These are phyloP conservation scores for Paramyrothecium sp. DNA, from an alignment of 2,329 filamentous ascomycete species.

Conservation along the genomic window DNA sequence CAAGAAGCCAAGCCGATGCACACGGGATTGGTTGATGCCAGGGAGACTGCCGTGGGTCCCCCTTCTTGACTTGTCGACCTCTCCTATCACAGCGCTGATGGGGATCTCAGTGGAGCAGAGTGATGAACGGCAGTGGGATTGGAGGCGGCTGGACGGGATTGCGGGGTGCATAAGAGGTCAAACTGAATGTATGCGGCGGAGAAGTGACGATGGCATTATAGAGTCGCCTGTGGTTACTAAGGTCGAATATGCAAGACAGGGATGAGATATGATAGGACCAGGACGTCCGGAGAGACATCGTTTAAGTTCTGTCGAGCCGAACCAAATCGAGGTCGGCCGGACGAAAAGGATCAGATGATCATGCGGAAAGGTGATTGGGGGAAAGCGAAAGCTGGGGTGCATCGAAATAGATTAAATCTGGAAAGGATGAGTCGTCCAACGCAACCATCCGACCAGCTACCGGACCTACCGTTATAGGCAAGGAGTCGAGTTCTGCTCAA, in stretches of 20 bases:
- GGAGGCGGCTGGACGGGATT: not conserved
- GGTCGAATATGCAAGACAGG: no score
- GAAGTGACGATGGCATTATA: not conserved
- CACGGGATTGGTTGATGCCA: not conserved
- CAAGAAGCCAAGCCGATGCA: not conserved
- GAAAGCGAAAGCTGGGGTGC: conserved; percentile 2
- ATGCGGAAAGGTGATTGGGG: not conserved
- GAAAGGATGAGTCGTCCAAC: not conserved
- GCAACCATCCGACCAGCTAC: not conserved
- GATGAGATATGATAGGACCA: no score
- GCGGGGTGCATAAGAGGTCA: not conserved
- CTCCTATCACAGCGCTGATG: not conserved
- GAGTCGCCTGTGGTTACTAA: no score
- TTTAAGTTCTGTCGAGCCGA: no score
- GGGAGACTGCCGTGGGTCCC: not conserved
- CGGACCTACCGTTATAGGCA: not conserved
- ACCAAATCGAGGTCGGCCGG: not conserved
- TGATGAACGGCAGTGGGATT: not conserved
- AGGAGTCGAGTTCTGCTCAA: not conserved
- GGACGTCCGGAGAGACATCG: no score
- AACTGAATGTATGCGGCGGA: not conserved
- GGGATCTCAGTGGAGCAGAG: not conserved
- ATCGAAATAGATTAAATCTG: not conserved
- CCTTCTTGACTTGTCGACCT: not conserved
- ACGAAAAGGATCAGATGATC: not conserved